phyloP scores from a whole-genome alignment of 176 grass and related monocot genomes.

The Poa pratensis region DNA sequence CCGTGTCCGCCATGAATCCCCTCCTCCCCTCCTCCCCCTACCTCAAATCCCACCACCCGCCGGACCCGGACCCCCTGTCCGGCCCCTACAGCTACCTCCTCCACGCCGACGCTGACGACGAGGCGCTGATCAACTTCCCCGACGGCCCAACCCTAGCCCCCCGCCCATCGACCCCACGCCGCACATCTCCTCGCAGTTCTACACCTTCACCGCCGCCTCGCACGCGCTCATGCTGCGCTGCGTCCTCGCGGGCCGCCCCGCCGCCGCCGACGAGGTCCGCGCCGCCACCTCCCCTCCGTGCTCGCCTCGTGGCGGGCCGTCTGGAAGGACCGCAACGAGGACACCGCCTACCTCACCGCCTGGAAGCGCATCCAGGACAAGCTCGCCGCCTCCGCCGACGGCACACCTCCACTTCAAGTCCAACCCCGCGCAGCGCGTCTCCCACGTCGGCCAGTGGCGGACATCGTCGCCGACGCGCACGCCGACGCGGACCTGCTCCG shows the following conservation, averaged over 20 bases:
- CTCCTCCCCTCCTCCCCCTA: conserved; percentile 48
- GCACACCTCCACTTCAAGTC: conserved; percentile 85
- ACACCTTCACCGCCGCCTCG: conserved; percentile 83
- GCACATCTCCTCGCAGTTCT: conserved; percentile 98
- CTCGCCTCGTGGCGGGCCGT: conserved; percentile 91
- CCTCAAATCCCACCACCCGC: conserved; percentile 61
- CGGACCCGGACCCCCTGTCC: conserved; percentile 53
- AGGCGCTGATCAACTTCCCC: conserved; percentile 54
- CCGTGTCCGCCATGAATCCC: conserved; percentile 67
- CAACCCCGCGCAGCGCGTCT: conserved; percentile 79
- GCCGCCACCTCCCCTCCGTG: conserved; percentile 70
- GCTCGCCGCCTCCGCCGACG: conserved; percentile 65
- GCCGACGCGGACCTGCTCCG: conserved; percentile 85
- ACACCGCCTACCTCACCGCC: conserved; percentile 97
- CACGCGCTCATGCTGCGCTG: conserved; percentile 91
- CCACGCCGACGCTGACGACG: conserved; percentile 69
- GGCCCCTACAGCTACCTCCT: conserved; percentile 58
- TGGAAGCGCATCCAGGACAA: conserved; percentile 99
- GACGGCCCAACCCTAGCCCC: conserved; percentile 44
- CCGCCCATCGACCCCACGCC: conserved; percentile 73
- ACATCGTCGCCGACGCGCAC: conserved; percentile 77
- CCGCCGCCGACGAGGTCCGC: conserved; percentile 77
- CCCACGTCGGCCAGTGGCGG: conserved; percentile 88
- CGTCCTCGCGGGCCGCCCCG: conserved; percentile 69
- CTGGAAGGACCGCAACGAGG: conserved; percentile 99